phyloP scores from a whole-genome alignment of 2,329 filamentous ascomycete species.

The Clonostachys rhizophaga region DNA sequence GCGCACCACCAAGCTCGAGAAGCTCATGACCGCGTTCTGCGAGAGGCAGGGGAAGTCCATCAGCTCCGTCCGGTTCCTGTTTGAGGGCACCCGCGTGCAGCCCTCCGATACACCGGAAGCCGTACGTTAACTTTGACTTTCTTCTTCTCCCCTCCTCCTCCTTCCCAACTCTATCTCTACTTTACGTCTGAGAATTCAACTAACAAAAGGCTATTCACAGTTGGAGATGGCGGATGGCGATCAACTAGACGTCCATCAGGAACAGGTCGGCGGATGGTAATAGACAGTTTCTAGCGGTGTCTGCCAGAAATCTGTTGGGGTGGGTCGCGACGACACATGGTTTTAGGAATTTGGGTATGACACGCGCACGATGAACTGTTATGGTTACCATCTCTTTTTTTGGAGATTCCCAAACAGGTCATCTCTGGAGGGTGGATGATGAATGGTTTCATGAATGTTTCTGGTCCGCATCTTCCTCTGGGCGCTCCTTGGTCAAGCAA shows the following conservation, averaged over 20 bases:
- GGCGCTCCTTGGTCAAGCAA: no score
- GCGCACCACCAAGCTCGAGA: constrained; percentile 90
- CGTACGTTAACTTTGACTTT: constrained; percentile 51
- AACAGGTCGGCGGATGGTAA: constrained; percentile 78
- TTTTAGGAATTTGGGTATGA: neutral
- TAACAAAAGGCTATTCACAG: constrained; percentile 36
- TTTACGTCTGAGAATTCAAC: neutral
- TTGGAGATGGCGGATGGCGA: constrained; percentile 97
- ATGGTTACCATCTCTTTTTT: no score
- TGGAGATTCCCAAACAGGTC: no score
- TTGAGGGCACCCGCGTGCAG: constrained; percentile 91
- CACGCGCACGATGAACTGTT: neutral
- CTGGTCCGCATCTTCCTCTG: no score
- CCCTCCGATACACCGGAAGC: constrained; percentile 85
- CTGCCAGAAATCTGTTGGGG: no score
- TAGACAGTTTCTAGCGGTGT: neutral
- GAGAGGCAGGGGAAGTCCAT: constrained; percentile 89
- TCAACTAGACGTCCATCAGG: constrained; percentile 94
- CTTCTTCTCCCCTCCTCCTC: neutral
- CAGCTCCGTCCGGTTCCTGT: constrained; percentile 85
- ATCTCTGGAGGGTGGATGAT: no score
- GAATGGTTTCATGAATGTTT: no score
- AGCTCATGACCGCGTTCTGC: constrained; percentile 97
- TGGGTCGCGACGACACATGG: constrained; percentile 1
- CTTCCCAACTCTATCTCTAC: neutral